phyloP scores from a whole-genome alignment of 2,329 filamentous ascomycete species.

The Aspergillus melleus region DNA sequence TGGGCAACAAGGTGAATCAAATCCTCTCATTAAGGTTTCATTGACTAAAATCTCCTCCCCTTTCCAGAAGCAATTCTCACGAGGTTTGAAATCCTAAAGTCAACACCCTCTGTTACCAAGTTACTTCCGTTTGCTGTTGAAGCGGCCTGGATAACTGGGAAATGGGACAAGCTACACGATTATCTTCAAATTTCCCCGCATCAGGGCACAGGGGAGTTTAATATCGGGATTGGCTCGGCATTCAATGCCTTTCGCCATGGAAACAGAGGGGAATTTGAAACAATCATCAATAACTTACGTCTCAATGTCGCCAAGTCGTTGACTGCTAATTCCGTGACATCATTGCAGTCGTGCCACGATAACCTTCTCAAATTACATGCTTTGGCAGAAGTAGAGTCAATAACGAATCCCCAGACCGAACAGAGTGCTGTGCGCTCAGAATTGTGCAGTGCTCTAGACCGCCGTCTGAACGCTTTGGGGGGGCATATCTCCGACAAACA shows the following conservation, averaged over 20 bases:
- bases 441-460: slow-evolving; percentile 60
- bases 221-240: slow-evolving; percentile 72
- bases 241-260: slow-evolving; percentile 60
- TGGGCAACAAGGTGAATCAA: slow-evolving; percentile 74
- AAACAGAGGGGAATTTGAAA: slow-evolving; percentile 53
- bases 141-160: slow-evolving; percentile 84
- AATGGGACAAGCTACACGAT: slow-evolving; percentile 73
- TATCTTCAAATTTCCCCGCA: slow-evolving; percentile 54
- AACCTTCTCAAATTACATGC: slow-evolving; percentile 84
- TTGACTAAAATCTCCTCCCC: background rate
- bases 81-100: slow-evolving; percentile 75
- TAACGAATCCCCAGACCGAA: slow-evolving; percentile 54
- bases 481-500: slow-evolving; percentile 92
- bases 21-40: too few relatives aligned
- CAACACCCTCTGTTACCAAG: slow-evolving; percentile 54
- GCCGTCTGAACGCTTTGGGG: slow-evolving; percentile 84
- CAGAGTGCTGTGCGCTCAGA: slow-evolving; percentile 19
- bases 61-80: slow-evolving; percentile 75
- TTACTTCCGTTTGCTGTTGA: slow-evolving; percentile 84
- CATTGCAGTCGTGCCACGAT: slow-evolving; percentile 80
- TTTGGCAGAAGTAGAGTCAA: slow-evolving; percentile 80
- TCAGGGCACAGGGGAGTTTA: slow-evolving; percentile 66
- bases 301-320: slow-evolving; percentile 71
- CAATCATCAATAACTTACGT: slow-evolving; percentile 64
- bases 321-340: slow-evolving; percentile 74